Conservation (phyloP, 768 basidiomycete genomes). For the Udeniomyces megalosporus region DNA sequence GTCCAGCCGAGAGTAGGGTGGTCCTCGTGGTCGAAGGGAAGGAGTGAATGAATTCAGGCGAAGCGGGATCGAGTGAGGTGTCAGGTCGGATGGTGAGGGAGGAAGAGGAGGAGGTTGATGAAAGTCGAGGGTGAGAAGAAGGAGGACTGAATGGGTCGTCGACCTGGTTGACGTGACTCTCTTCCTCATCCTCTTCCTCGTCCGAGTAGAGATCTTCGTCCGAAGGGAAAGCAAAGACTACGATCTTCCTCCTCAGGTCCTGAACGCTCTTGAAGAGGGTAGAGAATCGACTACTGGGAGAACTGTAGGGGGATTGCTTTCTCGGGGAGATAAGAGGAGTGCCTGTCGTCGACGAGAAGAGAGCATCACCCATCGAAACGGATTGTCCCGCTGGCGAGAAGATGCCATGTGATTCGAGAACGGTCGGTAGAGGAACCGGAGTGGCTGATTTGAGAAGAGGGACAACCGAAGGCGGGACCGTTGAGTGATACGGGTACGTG, state of each 20-base stretch:
- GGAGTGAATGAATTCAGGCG: neutral
- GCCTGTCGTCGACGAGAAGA: neutral
- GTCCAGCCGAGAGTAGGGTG: neutral
- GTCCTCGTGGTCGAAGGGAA: neutral
- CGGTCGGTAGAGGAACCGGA: slow-evolving; percentile 4
- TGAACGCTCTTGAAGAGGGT: neutral
- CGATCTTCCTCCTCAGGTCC: no score
- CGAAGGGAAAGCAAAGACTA: no score
- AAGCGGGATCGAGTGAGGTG: neutral
- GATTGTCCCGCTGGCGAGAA: neutral
- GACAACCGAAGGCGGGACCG: no score
- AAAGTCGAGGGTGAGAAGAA: neutral
- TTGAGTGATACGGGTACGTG: no score
- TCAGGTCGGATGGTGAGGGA: neutral
- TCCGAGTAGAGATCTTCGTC: no score
- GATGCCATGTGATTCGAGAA: slow-evolving; percentile 9
- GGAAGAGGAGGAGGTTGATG: neutral
- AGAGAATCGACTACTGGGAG: neutral
- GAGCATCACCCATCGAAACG: neutral
- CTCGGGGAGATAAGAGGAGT: neutral
- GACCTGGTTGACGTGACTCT: no score
- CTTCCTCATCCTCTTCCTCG: no score
- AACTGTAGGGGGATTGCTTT: neutral
- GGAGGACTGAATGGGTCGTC: no score
- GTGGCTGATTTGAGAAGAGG: slow-evolving; percentile 1